These are phyloP conservation scores for Datisca glomerata DNA, from an alignment of 306 rosid species.

Conservation along the genomic window DNA sequence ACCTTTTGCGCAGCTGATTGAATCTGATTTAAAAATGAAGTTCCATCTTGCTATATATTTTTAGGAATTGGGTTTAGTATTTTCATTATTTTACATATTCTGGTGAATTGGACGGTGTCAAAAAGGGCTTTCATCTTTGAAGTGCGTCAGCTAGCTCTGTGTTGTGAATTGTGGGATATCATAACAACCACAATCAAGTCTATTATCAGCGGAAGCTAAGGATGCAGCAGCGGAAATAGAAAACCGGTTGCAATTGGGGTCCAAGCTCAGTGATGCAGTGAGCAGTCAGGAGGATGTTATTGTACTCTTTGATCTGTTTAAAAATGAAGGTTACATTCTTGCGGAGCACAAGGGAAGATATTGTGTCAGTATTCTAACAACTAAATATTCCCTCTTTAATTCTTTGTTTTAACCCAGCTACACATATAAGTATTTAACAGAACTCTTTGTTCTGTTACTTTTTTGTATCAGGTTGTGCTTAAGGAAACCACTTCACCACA, in stretches of 20 bases:
- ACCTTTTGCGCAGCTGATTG: no score
- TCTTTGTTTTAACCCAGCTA: not conserved
- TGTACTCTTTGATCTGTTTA: conserved; percentile 57
- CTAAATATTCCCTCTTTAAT: conserved; percentile 2
- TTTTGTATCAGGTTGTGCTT: conserved; percentile 53
- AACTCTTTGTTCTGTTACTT: not conserved
- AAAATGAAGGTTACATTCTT: conserved; percentile 72
- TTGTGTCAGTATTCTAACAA: conserved; percentile 49
- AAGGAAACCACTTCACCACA: conserved; percentile 59
- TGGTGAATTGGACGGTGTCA: no score
- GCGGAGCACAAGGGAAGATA: conserved; percentile 57
- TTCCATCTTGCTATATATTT: no score
- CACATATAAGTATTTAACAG: not conserved
- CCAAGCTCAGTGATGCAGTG: conserved; percentile 70
- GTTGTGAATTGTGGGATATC: not conserved
- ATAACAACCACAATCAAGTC: conserved; percentile 30
- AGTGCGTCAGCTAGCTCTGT: no score
- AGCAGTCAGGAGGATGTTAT: conserved; percentile 46
- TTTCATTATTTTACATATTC: no score
- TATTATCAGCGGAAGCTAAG: conserved; percentile 65
- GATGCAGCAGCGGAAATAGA: conserved; percentile 76
- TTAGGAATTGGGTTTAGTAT: no score
- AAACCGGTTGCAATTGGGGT: conserved; percentile 66
- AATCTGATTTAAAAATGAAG: no score
- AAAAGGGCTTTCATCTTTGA: no score